Base-by-base conservation (phyloP, 2,329 filamentous ascomycete species). In the Podosphaera xanthii region DNA sequence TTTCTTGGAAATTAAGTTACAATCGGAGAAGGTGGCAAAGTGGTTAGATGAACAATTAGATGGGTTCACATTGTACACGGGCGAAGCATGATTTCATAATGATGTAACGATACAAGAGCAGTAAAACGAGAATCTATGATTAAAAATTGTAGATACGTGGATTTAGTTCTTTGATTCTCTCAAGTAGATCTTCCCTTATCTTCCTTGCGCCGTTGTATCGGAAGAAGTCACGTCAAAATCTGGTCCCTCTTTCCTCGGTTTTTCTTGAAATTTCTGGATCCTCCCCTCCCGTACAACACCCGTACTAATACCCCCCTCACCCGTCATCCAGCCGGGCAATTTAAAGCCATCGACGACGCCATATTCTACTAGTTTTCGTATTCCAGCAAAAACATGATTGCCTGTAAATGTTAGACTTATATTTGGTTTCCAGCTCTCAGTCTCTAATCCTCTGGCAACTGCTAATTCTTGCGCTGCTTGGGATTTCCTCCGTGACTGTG, bases 271-370 rank as follows among this genome's bases (percentile, higher is more conserved):
- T 14, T 14, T 4, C 40, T 44, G 40, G 65, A 89, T 81, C 62
- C 82, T 75, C 1, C 87, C 87, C 60, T 80, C 70, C 63, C 76
- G 77, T 3, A 94, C 80, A 35, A 80, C 77, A 0, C 86, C 85
- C 44, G 82, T 76, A 58, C 86, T 92, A 4, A 92, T 81, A 0
- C 83, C 85, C 52, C 88, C 85, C 66, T 94, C 88, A 1, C 88
- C 89, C 0, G 87, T 92, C 83, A 94, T 84, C 87, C 88, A 94
- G 0, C 85, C 85, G 0, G 89, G 88, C 84, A 94, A 90, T 59
- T 75, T 79, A 65, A 82, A 77, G 1, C 87, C 84, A 67, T 94
- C 81, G 34, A 94, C 74, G 57, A 86, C 76, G 0, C 87, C 87
- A 14, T 79, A 72, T 69, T 94, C 87, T 0, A 91, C 84, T 38